These are phyloP conservation scores for Hypoxylon crocopeplum DNA, from an alignment of 495 filamentous ascomycete species.

Conservation along the genomic window DNA sequence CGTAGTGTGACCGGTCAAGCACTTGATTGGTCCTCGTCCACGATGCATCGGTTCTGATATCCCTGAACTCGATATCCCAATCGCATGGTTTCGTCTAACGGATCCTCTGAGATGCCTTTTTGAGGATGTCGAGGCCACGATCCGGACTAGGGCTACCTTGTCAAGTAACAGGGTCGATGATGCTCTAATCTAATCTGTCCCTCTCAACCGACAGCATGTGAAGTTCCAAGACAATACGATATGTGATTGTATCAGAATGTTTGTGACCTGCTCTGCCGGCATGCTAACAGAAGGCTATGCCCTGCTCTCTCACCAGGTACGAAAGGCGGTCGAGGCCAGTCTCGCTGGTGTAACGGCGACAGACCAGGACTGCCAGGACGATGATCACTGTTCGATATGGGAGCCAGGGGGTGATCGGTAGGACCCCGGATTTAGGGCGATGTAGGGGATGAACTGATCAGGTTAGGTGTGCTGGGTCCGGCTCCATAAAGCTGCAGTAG, in stretches of 20 bases:
- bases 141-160: neutral
- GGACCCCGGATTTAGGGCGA: constrained; percentile 8
- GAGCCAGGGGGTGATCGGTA: neutral
- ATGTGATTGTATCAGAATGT: too few species aligned
- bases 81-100: constrained; percentile 6
- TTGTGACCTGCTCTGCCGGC: too few species aligned
- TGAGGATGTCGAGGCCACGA: constrained; percentile 10
- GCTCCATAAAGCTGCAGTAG: constrained; percentile 14
- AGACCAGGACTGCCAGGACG: too few species aligned
- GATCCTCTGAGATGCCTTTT: constrained; percentile 21
- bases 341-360: too few species aligned
- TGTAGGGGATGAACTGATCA: constrained; percentile 1
- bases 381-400: neutral
- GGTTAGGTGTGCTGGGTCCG: neutral
- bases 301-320: too few species aligned
- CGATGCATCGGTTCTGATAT: constrained; percentile 15
- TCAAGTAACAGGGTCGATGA: constrained; percentile 9
- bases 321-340: too few species aligned
- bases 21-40: constrained; percentile 17
- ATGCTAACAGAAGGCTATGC: too few species aligned
- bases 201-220: constrained; percentile 3
- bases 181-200: constrained; percentile 12
- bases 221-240: too few species aligned
- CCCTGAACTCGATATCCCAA: constrained; percentile 17
- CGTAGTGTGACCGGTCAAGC: constrained; percentile 10